A percentile compares a stretch with the other conserved stretches of the same genome.
Conservation (phyloP, 179 eudicot species). For the Camellia oleifera region DNA sequence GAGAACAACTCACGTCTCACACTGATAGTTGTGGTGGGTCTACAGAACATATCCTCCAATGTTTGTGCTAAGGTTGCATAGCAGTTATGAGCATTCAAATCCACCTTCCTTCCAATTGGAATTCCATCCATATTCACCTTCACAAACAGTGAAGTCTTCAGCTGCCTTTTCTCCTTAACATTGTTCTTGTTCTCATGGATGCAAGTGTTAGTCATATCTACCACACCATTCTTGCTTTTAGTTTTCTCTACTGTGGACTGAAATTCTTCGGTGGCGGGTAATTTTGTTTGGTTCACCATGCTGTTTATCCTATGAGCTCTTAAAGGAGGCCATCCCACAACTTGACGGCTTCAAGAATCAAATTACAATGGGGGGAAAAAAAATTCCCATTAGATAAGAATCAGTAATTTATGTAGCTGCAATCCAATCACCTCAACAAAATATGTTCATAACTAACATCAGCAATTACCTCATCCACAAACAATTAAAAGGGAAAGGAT, state of each 20-base stretch:
- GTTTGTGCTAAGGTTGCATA: slow-evolving; percentile 64
- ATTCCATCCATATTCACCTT: slow-evolving; percentile 96
- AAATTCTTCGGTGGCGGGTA: slow-evolving; percentile 41
- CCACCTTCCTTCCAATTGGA: slow-evolving; percentile 86
- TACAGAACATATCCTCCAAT: slow-evolving; percentile 75
- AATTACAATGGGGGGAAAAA: slow-evolving; percentile 14
- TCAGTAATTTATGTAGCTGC: neutral
- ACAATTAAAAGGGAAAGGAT: neutral
- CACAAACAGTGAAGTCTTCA: slow-evolving; percentile 56
- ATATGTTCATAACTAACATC: neutral
- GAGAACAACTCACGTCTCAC: slow-evolving; percentile 46
- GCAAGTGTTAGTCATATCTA: slow-evolving; percentile 24
- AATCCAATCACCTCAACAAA: neutral
- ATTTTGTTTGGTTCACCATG: slow-evolving; percentile 66
- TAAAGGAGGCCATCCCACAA: slow-evolving; percentile 98
- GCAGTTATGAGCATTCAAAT: slow-evolving; percentile 69
- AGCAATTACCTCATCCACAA: neutral
- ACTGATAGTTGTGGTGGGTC: slow-evolving; percentile 31
- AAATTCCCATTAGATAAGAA: neutral
- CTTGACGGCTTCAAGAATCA: slow-evolving; percentile 61
- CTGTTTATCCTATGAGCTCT: slow-evolving; percentile 82
- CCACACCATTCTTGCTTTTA: slow-evolving; percentile 35
- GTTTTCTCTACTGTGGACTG: slow-evolving; percentile 35
- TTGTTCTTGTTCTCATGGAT: slow-evolving; percentile 26
- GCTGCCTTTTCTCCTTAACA: slow-evolving; percentile 36